These are phyloP conservation scores for Psilocybe mexicana DNA, from an alignment of 1,284 basidiomycete genomes.

Conservation along the genomic window DNA sequence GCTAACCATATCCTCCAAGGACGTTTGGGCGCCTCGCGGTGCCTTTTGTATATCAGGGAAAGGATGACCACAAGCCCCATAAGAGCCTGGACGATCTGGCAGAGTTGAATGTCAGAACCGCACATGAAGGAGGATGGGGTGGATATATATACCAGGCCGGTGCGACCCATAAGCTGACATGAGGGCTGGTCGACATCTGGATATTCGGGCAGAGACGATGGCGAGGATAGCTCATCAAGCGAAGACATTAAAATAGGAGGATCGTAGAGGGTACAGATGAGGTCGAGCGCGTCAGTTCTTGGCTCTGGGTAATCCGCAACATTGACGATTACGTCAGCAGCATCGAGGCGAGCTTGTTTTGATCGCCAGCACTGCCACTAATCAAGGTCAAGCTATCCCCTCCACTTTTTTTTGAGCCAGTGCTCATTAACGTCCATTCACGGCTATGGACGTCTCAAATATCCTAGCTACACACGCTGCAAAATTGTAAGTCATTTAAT, in stretches of 20 bases:
- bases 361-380: too few relatives aligned
- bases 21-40: conserved; percentile 81
- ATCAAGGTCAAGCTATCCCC: too few relatives aligned
- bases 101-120: conserved; percentile 11
- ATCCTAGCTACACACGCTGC: conserved; percentile 69
- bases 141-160: conserved; percentile 52
- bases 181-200: conserved; percentile 59
- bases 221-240: conserved; percentile 9
- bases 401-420: conserved; percentile 22
- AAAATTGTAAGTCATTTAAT: conserved; percentile 53
- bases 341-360: too few relatives aligned
- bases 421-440: conserved; percentile 2
- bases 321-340: conserved; percentile 19
- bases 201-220: conserved; percentile 27
- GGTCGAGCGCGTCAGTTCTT: conserved; percentile 15
- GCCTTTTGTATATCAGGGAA: conserved; percentile 86
- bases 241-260: conserved; percentile 15
- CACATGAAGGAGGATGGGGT: conserved; percentile 10
- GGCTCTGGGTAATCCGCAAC: conserved; percentile 11
- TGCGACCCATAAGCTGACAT: conserved; percentile 67
- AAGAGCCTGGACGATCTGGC: conserved; percentile 72
- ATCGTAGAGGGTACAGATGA: conserved; percentile 4
- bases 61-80: conserved; percentile 89
- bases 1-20: conserved; percentile 91
- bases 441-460: conserved; percentile 75